Evolutionary conservation across 116 monocot genomes (phyloP), one percentile per base, ranked within the genome.

Genomic region (Cymodocea nodosa): DNA sequence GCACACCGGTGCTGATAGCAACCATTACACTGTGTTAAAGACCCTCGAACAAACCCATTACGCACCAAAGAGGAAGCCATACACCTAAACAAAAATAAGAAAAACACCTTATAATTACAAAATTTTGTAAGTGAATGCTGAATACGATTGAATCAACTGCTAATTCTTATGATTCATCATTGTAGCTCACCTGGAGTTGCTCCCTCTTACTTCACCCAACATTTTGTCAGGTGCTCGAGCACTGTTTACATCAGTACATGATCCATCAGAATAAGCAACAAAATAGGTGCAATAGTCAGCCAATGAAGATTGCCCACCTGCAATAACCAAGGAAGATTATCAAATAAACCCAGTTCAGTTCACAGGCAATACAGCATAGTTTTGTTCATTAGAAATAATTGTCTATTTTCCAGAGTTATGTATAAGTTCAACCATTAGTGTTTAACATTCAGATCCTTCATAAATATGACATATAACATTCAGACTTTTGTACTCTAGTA

Each of bases 211-310:
- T 77, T 98, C 98, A 64, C 98, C 98, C 40, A 98, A 73, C 92
- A 98, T 91, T 79, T 78, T 82, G 79, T 98, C 98, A 60, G 98
- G 98, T 44, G 85, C 69, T 24, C 98, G 73, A 63, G 92, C 92
- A 68, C 92, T 88, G 67, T 85, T 98, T 62, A 70, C 66, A 40
- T 98, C 92, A 19, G 98, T 98, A 73, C 98, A 98, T 40, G 88
- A 91, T 62, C 98, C 98, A 89, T 98, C 98, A 71, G 98, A 91
- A 80, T 98, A 98, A 64, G 98, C 98, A 36, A 98, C 92, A 75
- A 82, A 98, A 72, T 98, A 98, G 54, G 98, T 82, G 76, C 98
- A 98, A 78, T 98, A 98, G 48, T 98, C 98, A 19, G 98, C 98
- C 77, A 98, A 74, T 37, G 92, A 98, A 69, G 97, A 97, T 44